These are phyloP conservation scores for Mortierella sp. DNA, from an alignment of 371 early-diverging fungal genomes.

Conservation along the genomic window DNA sequence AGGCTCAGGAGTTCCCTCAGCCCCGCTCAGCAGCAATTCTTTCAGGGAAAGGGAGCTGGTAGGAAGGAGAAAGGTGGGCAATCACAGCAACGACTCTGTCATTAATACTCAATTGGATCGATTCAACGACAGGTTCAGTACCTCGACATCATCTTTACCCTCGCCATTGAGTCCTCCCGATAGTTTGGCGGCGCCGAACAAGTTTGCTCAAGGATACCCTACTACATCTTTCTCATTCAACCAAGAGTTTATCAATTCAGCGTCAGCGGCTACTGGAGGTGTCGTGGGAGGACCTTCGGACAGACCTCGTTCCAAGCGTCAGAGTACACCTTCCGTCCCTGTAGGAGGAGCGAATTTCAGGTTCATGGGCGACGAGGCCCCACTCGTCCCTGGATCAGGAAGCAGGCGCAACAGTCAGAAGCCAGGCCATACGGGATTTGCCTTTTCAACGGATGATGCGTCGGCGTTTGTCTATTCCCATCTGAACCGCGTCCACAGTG, in stretches of 20 bases:
- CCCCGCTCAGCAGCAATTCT: conserved; percentile 7
- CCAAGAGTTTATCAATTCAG: conserved; percentile 31
- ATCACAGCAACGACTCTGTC: conserved; percentile 7
- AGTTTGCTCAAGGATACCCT: conserved; percentile 51
- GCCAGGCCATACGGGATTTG: conserved; percentile 39
- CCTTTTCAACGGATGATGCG: conserved; percentile 50
- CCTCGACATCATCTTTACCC: conserved; percentile 23
- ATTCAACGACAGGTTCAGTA: conserved; percentile 12
- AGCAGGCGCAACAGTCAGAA: conserved; percentile 4
- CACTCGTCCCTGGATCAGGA: conserved; percentile 13
- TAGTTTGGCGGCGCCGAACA: conserved; percentile 16
- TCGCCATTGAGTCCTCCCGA: neutral
- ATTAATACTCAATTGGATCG: neutral
- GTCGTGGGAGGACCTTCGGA: conserved; percentile 15
- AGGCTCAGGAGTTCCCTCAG: neutral
- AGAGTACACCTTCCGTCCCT: conserved; percentile 48
- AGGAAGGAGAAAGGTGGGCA: conserved; percentile 31
- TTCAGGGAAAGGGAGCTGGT: conserved; percentile 39
- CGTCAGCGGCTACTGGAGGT: conserved; percentile 22
- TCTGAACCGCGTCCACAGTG: conserved; percentile 37
- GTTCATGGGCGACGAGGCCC: conserved; percentile 45
- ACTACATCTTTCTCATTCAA: conserved; percentile 52
- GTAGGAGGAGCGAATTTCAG: conserved; percentile 37
- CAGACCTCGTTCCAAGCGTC: conserved; percentile 37
- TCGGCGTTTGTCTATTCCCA: conserved; percentile 51